A percentile compares a stretch with the other conserved stretches of the same genome.
phyloP scores from a whole-genome alignment of 306 rosid genomes.

The Elaeagnus macrophylla region DNA sequence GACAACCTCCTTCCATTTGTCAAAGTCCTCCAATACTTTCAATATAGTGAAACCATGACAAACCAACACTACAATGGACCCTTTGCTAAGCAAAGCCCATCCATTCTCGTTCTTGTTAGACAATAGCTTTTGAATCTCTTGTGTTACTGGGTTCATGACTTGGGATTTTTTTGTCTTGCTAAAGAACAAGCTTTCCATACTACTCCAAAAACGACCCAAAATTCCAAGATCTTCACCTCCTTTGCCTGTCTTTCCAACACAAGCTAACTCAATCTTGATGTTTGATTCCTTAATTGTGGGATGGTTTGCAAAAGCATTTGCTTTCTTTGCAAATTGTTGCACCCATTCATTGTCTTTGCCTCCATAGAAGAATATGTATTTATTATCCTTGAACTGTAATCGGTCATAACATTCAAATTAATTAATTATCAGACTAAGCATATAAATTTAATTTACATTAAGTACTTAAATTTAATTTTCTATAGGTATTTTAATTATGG shows the following conservation, averaged over 20 bases:
- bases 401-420: background rate
- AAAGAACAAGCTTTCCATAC: slow-evolving; percentile 26
- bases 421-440: background rate
- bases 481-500: no score
- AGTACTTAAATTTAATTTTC: no score
- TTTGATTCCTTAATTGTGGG: slow-evolving; percentile 24
- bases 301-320: slow-evolving; percentile 25
- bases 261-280: slow-evolving; percentile 21
- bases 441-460: background rate
- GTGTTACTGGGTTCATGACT: background rate
- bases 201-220: slow-evolving; percentile 28
- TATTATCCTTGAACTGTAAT: slow-evolving; percentile 34
- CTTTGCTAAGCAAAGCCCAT: slow-evolving; percentile 40
- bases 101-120: slow-evolving; percentile 49
- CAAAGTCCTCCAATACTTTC: slow-evolving; percentile 29
- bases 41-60: slow-evolving; percentile 32
- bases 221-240: slow-evolving; percentile 17
- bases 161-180: slow-evolving; percentile 9
- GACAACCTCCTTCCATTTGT: slow-evolving; percentile 31
- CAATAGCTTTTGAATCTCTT: slow-evolving; percentile 38
- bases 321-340: slow-evolving; percentile 36
- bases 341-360: slow-evolving; percentile 39
- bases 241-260: slow-evolving; percentile 10
- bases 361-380: slow-evolving; percentile 46
- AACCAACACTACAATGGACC: slow-evolving; percentile 18